Evolutionary conservation across 352 stramenopile genomes (phyloP).

Genomic region (Phytophthora hibernalis): DNA sequence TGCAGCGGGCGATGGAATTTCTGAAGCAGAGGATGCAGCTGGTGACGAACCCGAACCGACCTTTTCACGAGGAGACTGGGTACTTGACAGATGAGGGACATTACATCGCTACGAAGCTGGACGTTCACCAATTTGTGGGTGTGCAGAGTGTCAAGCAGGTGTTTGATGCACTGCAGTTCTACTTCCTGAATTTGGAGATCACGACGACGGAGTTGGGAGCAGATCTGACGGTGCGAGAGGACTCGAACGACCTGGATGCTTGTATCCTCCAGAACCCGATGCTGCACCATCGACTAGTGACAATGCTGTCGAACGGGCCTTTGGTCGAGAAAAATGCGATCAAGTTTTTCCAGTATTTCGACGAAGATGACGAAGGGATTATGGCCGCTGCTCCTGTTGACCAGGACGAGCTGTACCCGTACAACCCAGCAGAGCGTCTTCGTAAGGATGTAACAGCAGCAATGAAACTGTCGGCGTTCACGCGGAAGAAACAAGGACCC

Average conservation of each 20-base stretch:
- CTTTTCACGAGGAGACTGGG: slow-evolving; percentile 45
- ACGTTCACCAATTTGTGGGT: slow-evolving; percentile 51
- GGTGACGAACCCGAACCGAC: slow-evolving; percentile 31
- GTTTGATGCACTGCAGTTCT: slow-evolving; percentile 53
- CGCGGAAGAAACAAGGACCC: slow-evolving; percentile 4
- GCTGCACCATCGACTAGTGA: slow-evolving; percentile 43
- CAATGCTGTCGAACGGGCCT: slow-evolving; percentile 24
- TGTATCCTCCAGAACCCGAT: slow-evolving; percentile 19
- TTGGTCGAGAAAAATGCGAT: slow-evolving; percentile 48
- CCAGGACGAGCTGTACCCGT: slow-evolving; percentile 41
- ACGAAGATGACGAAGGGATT: slow-evolving; percentile 16
- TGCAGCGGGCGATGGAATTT: slow-evolving; percentile 40
- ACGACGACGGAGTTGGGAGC: slow-evolving; percentile 39
- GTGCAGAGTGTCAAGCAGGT: slow-evolving; percentile 42
- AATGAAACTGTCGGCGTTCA: slow-evolving; percentile 38
- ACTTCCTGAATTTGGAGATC: slow-evolving; percentile 57
- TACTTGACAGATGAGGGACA: slow-evolving; percentile 44
- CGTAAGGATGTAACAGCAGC: slow-evolving; percentile 33
- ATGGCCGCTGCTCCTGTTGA: slow-evolving; percentile 38
- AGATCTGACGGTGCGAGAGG: slow-evolving; percentile 50
- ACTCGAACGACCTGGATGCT: slow-evolving; percentile 38
- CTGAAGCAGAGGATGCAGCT: slow-evolving; percentile 38
- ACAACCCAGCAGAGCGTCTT: slow-evolving; percentile 30
- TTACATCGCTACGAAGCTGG: slow-evolving; percentile 45
- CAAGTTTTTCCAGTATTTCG: slow-evolving; percentile 39